phyloP scores from a whole-genome alignment of 176 grass and related monocot species.

The Oryza meyeriana region DNA sequence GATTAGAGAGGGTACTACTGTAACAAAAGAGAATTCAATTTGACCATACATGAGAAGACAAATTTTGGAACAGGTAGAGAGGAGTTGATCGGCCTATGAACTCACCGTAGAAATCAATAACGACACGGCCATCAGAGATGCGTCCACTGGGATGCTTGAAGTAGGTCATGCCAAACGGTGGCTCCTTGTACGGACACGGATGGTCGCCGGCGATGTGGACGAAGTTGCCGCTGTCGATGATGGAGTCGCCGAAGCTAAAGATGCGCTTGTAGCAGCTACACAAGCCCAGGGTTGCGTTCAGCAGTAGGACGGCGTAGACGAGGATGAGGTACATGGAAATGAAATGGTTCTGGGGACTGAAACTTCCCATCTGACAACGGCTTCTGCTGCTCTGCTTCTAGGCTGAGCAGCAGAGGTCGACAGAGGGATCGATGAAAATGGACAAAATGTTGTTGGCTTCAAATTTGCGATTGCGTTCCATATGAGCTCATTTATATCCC shows the following conservation, averaged over 20 bases:
- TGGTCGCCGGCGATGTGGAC: slow-evolving; percentile 2
- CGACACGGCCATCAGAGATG: slow-evolving; percentile 48
- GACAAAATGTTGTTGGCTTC: not conserved
- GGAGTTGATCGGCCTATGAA: not conserved
- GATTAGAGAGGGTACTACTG: not conserved
- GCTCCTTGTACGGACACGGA: slow-evolving; percentile 1
- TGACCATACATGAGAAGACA: not conserved
- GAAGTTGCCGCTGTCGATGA: slow-evolving; percentile 59
- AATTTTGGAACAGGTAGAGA: not conserved
- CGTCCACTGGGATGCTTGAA: slow-evolving; percentile 53
- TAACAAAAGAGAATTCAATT: not conserved
- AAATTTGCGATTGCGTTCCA: not conserved
- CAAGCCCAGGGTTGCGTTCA: not conserved
- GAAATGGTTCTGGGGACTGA: not conserved
- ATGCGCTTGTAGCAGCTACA: slow-evolving; percentile 57
- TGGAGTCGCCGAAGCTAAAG: slow-evolving; percentile 64
- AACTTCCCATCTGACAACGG: not conserved
- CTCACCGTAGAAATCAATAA: slow-evolving; percentile 69
- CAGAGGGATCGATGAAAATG: not conserved
- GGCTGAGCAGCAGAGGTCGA: not conserved
- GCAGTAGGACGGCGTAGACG: not conserved
- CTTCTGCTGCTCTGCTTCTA: not conserved
- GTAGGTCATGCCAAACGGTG: slow-evolving; percentile 57
- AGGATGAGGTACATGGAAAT: not conserved
- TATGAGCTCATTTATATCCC: not conserved